These are phyloP conservation scores for Phytophthora sp. DNA, from an alignment of 352 stramenopile species.

Conservation along the genomic window DNA sequence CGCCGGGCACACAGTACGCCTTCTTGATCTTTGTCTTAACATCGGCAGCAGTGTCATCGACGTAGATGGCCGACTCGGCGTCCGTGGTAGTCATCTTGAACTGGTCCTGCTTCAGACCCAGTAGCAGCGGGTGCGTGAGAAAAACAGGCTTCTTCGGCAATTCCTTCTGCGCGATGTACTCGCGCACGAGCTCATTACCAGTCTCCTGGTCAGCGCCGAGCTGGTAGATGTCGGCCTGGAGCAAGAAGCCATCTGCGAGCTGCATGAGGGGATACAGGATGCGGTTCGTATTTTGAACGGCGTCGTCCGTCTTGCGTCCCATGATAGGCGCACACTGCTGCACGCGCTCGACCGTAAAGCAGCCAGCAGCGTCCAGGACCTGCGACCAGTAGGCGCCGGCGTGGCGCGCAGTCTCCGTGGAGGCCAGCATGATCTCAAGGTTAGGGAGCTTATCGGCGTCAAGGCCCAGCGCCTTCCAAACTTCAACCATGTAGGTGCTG, in stretches of 20 bases:
- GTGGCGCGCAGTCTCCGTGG: slow-evolving; percentile 91
- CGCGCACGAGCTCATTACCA: slow-evolving; percentile 94
- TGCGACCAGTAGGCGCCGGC: slow-evolving; percentile 93
- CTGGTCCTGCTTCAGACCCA: slow-evolving; percentile 98
- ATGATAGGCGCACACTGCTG: slow-evolving; percentile 99
- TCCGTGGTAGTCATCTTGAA: slow-evolving; percentile 99
- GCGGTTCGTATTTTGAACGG: slow-evolving; percentile 91
- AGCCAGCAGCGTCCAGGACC: slow-evolving; percentile 91
- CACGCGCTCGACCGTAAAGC: slow-evolving; percentile 92
- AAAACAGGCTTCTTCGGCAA: slow-evolving; percentile 87
- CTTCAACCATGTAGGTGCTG: slow-evolving; percentile 97
- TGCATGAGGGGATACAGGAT: slow-evolving; percentile 98
- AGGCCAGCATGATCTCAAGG: slow-evolving; percentile 98
- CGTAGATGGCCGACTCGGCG: slow-evolving; percentile 98
- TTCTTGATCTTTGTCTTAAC: slow-evolving; percentile 99
- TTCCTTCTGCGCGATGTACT: slow-evolving; percentile 96
- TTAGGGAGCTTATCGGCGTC: slow-evolving; percentile 89
- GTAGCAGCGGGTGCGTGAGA: slow-evolving; percentile 97
- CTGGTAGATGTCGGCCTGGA: slow-evolving; percentile 99
- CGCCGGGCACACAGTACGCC: slow-evolving; percentile 95
- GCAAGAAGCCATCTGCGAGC: slow-evolving; percentile 98
- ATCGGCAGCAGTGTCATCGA: slow-evolving; percentile 95
- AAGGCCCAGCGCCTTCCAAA: slow-evolving; percentile 99
- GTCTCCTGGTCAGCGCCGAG: slow-evolving; percentile 97
- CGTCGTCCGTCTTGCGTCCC: slow-evolving; percentile 89